phyloP scores from a whole-genome alignment of 208 protist genomes.

The Acanthamoeba healyi region DNA sequence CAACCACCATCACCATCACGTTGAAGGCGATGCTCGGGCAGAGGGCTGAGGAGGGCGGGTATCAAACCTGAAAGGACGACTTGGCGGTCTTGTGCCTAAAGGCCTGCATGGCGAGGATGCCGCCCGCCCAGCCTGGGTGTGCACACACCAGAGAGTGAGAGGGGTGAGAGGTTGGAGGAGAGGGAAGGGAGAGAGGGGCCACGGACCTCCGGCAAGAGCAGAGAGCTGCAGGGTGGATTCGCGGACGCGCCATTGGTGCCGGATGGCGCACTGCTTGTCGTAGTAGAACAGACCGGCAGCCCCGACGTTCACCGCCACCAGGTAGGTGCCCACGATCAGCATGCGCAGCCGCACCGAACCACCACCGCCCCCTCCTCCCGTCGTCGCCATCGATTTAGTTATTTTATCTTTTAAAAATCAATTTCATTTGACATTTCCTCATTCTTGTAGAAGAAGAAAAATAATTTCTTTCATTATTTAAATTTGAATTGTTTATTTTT shows the following conservation, averaged over 20 bases:
- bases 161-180: background rate
- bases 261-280: conserved; percentile 80
- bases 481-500: too few species aligned
- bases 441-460: too few species aligned
- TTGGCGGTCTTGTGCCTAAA: conserved; percentile 83
- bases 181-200: background rate
- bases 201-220: conserved; percentile 48
- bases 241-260: conserved; percentile 79
- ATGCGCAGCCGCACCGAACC: background rate
- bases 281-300: conserved; percentile 78
- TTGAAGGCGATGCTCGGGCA: background rate
- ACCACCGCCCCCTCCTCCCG: too few species aligned
- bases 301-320: conserved; percentile 58
- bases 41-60: background rate
- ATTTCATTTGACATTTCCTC: background rate
- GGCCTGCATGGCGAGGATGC: conserved; percentile 77
- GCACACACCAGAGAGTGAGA: background rate
- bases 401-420: background rate
- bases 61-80: conserved; percentile 75
- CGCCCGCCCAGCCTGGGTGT: conserved; percentile 78
- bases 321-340: conserved; percentile 46
- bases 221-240: conserved; percentile 78
- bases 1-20: background rate
- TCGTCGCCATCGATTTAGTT: background rate
- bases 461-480: too few species aligned